Evolutionary conservation across 2,329 filamentous ascomycete genomes (phyloP), one percentile per base, ranked within the genome.

Genomic region (Ascosphaera apis): DNA sequence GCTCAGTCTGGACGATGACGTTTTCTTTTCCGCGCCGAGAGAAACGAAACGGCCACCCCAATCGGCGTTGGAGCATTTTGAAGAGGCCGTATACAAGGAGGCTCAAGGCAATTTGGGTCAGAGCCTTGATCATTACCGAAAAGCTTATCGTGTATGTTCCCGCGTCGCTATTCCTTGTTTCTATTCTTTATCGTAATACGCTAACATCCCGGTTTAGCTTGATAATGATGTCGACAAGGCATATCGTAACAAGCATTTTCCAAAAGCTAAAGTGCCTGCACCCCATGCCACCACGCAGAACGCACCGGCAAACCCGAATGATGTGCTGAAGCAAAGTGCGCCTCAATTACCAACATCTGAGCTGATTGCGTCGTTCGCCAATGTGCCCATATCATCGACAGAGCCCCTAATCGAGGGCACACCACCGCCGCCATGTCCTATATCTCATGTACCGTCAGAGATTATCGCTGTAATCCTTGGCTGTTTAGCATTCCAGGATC

Each of bases 221-320:
- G 88, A 95, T 51, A 66, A 74, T 38, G 62, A 65, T 11, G 86
- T 98, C 36, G 83, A 98, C 53, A 71, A 80, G 47, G 65, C 69
- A 38, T 98, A 93, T 60, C 79, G 80, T 47, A 76, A 81, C 48
- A 95, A 95, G 58, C 75, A 95, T 56, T 93, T 88, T 48, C 77
- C 69, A 28, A 66, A 68, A 7, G 56, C 61, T 42, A 56, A 64
- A 41, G 73, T 7, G n/a, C n/a, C n/a, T 12, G 4, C 12, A 12
- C 61, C 65, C 8, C 42, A 67, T 2, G 49, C 51, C 5, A 64
- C 66, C 15, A 61, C 67, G 2, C 59, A 66, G 0, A 63, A 64
- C 39, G 57, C 65, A 36, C 12, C 30, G 30, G 30, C 30, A 12
- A 31, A 17, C 12, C 62, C 65, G 47, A 63, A 72, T 44, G 62